phyloP scores from a whole-genome alignment of 1,284 basidiomycete species.

The Apiotrichum domesticum region DNA sequence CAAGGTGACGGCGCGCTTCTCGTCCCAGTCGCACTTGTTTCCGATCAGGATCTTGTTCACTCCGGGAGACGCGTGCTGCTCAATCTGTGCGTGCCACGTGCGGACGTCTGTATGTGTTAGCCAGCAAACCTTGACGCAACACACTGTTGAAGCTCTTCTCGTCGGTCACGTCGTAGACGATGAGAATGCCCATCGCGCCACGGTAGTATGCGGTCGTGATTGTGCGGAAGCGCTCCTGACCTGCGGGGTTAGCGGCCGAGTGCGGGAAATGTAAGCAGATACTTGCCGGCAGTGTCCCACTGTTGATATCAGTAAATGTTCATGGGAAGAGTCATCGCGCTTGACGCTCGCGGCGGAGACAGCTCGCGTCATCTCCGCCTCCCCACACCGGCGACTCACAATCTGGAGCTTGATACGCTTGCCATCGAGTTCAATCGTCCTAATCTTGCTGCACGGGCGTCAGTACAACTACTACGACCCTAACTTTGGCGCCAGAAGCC shows the following conservation, averaged over 20 bases:
- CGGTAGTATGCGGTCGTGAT: constrained; percentile 99
- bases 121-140: constrained; percentile 35
- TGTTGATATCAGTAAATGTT: constrained; percentile 37
- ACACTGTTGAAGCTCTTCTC: constrained; percentile 95
- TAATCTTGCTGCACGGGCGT: constrained; percentile 55
- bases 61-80: constrained; percentile 96
- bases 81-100: constrained; percentile 97
- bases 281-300: constrained; percentile 88
- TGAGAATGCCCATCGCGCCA: constrained; percentile 97
- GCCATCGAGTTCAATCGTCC: constrained; percentile 98
- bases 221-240: constrained; percentile 97
- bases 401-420: constrained; percentile 99
- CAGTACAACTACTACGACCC: not conserved
- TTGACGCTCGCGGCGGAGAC: no score
- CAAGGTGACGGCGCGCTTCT: constrained; percentile 83
- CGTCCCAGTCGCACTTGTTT: constrained; percentile 98
- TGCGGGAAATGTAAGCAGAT: not conserved
- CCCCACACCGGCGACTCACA: constrained; percentile 53
- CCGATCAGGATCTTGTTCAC: constrained; percentile 99
- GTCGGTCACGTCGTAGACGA: constrained; percentile 98
- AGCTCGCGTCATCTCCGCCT: no score
- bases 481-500: no score
- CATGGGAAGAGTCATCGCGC: constrained; percentile 18
- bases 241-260: constrained; percentile 12
- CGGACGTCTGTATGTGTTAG: constrained; percentile 69